Percentiles rank a stretch among this genome's conserved stretches.
Evolutionary conservation across 2,329 filamentous ascomycete species (phyloP).

Genomic region (Ophidiomyces ophidiicola): DNA sequence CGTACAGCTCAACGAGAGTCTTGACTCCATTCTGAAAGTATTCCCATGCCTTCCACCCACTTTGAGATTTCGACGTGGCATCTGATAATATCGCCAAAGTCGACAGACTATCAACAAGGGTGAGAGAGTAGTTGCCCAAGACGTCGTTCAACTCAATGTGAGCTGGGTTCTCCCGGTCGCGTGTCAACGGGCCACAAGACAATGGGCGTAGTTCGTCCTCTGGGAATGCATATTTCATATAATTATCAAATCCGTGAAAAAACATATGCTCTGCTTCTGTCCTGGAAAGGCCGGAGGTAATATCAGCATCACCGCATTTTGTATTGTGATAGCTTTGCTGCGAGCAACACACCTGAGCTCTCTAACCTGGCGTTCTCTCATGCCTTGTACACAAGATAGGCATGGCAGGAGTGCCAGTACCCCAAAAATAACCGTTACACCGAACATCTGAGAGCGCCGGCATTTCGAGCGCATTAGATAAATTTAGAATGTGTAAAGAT

Average conservation of each 20-base stretch:
- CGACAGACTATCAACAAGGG: slow-evolving; percentile 86
- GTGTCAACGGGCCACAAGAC: slow-evolving; percentile 69
- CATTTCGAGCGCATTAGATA: slow-evolving; percentile 33
- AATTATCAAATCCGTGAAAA: slow-evolving; percentile 93
- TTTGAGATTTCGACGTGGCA: slow-evolving; percentile 45
- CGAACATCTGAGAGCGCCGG: slow-evolving; percentile 28
- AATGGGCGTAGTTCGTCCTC: slow-evolving; percentile 90
- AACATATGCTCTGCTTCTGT: slow-evolving; percentile 58
- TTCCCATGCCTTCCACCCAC: slow-evolving; percentile 49
- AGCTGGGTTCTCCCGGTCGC: slow-evolving; percentile 65
- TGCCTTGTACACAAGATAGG: slow-evolving; percentile 25
- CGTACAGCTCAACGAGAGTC: slow-evolving; percentile 68
- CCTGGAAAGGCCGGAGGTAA: too few species aligned
- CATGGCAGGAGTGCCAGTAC: slow-evolving; percentile 25
- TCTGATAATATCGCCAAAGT: slow-evolving; percentile 87
- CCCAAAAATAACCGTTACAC: slow-evolving; percentile 23
- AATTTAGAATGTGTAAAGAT: not conserved
- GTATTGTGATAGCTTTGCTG: too few species aligned
- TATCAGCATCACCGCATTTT: not conserved
- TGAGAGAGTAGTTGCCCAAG: slow-evolving; percentile 91
- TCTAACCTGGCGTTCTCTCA: slow-evolving; percentile 26
- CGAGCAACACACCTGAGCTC: slow-evolving; percentile 25
- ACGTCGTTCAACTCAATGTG: slow-evolving; percentile 89
- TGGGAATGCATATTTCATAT: slow-evolving; percentile 86
- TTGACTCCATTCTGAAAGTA: slow-evolving; percentile 73